phyloP scores from a whole-genome alignment of 352 stramenopile genomes.

The Hyaloperonospora arabidopsidis region DNA sequence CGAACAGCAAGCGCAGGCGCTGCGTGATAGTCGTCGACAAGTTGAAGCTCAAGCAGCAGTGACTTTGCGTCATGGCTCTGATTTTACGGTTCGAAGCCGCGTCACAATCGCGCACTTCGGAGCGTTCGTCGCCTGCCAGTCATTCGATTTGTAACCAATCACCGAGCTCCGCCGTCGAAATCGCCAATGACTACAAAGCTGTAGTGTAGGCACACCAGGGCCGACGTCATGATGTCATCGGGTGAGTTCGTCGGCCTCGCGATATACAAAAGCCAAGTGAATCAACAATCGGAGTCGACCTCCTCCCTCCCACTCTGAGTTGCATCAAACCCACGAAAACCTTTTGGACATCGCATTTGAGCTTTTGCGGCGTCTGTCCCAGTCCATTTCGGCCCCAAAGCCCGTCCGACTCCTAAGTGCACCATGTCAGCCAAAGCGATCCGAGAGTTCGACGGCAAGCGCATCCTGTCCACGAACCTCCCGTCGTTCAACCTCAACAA shows the following conservation, averaged over 20 bases:
- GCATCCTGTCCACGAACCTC: conserved; percentile 83
- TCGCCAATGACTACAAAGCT: neutral
- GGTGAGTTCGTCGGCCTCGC: conserved; percentile 2
- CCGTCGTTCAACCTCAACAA: conserved; percentile 66
- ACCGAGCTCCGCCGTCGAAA: neutral
- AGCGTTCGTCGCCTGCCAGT: neutral
- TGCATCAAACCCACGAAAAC: too few relatives aligned
- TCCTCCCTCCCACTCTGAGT: neutral
- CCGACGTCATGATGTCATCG: conserved; percentile 36
- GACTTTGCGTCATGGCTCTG: conserved; percentile 23
- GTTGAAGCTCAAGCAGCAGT: conserved; percentile 14
- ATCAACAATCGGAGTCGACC: conserved; percentile 6
- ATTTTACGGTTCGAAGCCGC: conserved; percentile 18
- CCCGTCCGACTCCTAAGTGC: conserved; percentile 4
- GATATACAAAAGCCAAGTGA: conserved; percentile 23
- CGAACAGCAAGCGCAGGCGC: too few relatives aligned
- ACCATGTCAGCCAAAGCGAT: conserved; percentile 93
- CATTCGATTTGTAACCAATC: neutral
- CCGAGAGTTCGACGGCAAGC: conserved; percentile 94
- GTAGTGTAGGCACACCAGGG: conserved; percentile 1
- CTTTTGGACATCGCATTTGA: conserved; percentile 36
- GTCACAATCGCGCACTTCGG: conserved; percentile 6
- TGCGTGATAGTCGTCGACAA: neutral
- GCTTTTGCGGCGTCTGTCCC: conserved; percentile 31
- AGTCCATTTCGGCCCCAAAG: conserved; percentile 8